These are phyloP conservation scores for Fragilaria radians DNA, from an alignment of 108 stramenopile genomes.

Conservation along the genomic window DNA sequence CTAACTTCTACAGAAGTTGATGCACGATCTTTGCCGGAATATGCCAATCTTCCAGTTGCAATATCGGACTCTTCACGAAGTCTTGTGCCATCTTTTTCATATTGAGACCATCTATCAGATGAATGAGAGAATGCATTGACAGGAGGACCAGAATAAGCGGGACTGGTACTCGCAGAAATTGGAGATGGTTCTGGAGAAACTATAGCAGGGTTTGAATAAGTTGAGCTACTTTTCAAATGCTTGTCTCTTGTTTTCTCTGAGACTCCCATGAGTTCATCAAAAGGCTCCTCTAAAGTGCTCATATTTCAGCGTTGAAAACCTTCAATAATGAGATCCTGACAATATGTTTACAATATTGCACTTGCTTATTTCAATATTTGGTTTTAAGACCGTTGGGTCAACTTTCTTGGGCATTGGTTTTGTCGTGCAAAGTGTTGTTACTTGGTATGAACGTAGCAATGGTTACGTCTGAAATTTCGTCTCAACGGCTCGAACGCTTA, in stretches of 20 bases:
- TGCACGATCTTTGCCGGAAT: neutral
- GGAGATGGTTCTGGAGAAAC: constrained; percentile 4
- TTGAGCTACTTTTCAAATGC: neutral
- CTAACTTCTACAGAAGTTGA: neutral
- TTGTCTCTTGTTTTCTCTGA: neutral
- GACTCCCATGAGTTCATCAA: constrained; percentile 7
- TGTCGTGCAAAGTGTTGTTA: no score
- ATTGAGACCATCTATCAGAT: constrained; percentile 1
- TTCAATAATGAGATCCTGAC: no score
- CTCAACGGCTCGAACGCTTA: no score
- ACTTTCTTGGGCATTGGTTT: no score
- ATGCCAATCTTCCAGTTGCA: neutral
- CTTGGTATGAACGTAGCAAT: no score
- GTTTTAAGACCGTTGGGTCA: no score
- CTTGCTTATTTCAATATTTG: no score
- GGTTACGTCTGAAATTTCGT: no score
- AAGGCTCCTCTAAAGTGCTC: constrained; percentile 3
- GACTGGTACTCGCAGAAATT: neutral
- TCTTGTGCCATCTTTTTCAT: neutral
- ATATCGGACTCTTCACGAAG: constrained; percentile 1
- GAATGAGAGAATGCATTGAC: neutral
- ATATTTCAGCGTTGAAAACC: no score
- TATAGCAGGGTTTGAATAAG: neutral
- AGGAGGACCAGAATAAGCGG: neutral
- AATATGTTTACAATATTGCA: no score